Evolutionary conservation across 768 basidiomycete species (phyloP), one percentile per base, ranked within the genome.

Genomic region (Calvatia gigantea): DNA sequence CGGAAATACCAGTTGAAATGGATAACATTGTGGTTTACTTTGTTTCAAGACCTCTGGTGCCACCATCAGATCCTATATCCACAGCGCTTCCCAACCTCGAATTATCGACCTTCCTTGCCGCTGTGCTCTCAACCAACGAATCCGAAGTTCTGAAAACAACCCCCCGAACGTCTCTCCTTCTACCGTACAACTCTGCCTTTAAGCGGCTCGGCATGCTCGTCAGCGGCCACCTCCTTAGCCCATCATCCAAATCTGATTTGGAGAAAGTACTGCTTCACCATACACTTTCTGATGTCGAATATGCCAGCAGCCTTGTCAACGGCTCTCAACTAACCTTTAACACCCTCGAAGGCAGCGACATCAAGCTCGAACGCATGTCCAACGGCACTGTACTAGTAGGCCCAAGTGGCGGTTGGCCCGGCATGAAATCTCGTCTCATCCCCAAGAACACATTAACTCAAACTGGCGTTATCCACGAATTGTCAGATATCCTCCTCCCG

Each of bases 131-230:
- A 2, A 88, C 93, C 9, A 83, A 82, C 9, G 80, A 98, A 45
- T 90, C 91, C 7, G 84, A 90, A 29, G 76, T 71, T 19, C 71
- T 93, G 56, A 78, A 83, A 64, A 75, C 65, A 19, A 80, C 80
- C 21, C 86, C 90, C 3, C 82, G 82, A 6, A 86, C 87, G 0
- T 88, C 94, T 2, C 80, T 94, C 56, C 80, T 99, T 37, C 85
- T 97, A 31, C 97, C 97, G 7, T 85, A 81, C 42, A 99, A 99
- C 65, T 67, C 73, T n/a, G 97, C 94, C 0, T 99, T 97, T 74
- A 82, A 85, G 58, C 81, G 85, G 6, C 80, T 98, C 5, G 97
- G 97, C 4, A 64, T 78, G 51, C 81, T 99, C 41, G 87, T 92
- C 59, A 94, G 91, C 71, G 81, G 80, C 14, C 93, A 98, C 68